Conservation (phyloP, 257 asterid species). For the Anisodus acutangulus region DNA sequence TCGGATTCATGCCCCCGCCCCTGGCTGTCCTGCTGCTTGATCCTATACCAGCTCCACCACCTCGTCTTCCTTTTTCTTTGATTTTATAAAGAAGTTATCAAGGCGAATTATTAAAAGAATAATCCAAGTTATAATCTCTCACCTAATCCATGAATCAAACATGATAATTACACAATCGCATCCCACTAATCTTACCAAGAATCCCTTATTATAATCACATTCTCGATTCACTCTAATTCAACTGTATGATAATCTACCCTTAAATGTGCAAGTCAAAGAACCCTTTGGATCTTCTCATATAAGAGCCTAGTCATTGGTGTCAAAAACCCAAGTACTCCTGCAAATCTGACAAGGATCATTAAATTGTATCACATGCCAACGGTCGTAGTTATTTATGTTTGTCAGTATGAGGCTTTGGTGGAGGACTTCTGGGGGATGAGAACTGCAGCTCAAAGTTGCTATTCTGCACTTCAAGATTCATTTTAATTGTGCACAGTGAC, state of each 20-base stretch:
- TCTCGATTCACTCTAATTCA: not conserved
- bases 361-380: not conserved
- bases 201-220: conserved; percentile 3
- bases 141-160: not conserved
- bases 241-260: not conserved
- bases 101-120: not conserved
- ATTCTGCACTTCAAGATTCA: not conserved
- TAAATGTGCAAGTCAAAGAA: conserved; percentile 7
- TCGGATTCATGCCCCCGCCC: not conserved
- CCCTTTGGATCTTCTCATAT: not conserved
- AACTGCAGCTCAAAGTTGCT: not conserved
- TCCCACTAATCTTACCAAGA: not conserved
- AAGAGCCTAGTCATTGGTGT: not conserved
- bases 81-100: not conserved
- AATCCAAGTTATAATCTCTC: conserved; percentile 9
- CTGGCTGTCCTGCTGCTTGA: not conserved
- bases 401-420: not conserved
- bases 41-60: conserved; percentile 21
- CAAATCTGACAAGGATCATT: conserved; percentile 14
- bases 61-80: not conserved
- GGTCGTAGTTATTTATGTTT: not conserved
- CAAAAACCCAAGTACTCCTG: not conserved
- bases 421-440: not conserved
- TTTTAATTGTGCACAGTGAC: not conserved
- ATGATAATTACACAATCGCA: not conserved